Conservation (phyloP, 495 filamentous ascomycete genomes). For the Tuber calosporum region DNA sequence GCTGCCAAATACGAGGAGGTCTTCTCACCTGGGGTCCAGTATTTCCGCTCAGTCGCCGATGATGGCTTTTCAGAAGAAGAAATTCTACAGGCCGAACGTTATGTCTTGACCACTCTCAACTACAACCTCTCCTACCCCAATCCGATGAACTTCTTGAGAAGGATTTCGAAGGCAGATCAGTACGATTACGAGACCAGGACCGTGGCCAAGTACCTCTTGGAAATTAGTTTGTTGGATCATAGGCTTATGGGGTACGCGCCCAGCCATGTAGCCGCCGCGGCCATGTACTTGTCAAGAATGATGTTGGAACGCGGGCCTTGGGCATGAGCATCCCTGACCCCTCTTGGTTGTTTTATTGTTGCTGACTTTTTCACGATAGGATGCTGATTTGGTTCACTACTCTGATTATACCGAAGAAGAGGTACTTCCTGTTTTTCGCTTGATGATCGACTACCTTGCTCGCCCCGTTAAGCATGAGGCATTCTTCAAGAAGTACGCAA, state of each 20-base stretch:
- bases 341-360: not conserved
- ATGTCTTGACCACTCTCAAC: constrained; percentile 78
- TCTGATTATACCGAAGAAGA: constrained; percentile 88
- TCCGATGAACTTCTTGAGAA: constrained; percentile 97
- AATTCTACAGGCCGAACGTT: constrained; percentile 93
- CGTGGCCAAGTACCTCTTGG: constrained; percentile 95
- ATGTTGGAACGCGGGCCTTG: constrained; percentile 84
- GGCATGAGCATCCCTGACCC: constrained; percentile 51
- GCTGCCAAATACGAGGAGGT: constrained; percentile 99
- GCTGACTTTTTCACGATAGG: constrained; percentile 48
- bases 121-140: constrained; percentile 99
- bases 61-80: constrained; percentile 94
- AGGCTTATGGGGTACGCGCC: constrained; percentile 80
- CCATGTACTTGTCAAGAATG: constrained; percentile 89
- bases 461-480: constrained; percentile 85
- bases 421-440: constrained; percentile 79
- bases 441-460: constrained; percentile 93
- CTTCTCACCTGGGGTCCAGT: constrained; percentile 88
- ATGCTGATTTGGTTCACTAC: constrained; percentile 83
- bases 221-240: constrained; percentile 91
- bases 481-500: constrained; percentile 99
- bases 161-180: constrained; percentile 96
- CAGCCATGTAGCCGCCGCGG: constrained; percentile 79
- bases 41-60: constrained; percentile 94
- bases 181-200: constrained; percentile 97